Conservation (phyloP, 768 basidiomycete genomes). For the Agrocybe pediades region DNA sequence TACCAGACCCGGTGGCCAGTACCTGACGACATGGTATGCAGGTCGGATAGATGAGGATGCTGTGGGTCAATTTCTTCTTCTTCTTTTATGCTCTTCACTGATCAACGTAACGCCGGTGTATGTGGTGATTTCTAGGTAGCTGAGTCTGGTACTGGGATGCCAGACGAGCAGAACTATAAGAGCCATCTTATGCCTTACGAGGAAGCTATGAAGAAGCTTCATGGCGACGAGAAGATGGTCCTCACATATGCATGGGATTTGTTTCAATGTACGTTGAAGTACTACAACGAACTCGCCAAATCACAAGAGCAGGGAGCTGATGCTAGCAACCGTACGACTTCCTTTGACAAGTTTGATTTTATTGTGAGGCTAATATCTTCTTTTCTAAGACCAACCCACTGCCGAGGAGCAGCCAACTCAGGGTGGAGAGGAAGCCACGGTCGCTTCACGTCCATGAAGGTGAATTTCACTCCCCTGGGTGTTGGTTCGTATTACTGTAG, state of each 20-base stretch:
- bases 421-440: no score
- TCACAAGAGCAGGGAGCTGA: no score
- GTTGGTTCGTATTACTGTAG: no score
- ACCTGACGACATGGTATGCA: conserved; percentile 58
- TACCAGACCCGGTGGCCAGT: conserved; percentile 43
- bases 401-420: no score
- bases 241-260: conserved; percentile 40
- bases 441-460: no score
- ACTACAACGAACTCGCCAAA: not conserved
- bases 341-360: no score
- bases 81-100: not conserved
- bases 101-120: not conserved
- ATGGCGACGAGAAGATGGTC: conserved; percentile 30
- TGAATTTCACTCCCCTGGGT: no score
- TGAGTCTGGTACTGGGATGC: conserved; percentile 56
- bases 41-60: conserved; percentile 54
- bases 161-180: conserved; percentile 52
- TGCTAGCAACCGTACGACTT: no score
- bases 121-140: conserved; percentile 34
- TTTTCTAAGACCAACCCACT: no score
- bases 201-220: conserved; percentile 40
- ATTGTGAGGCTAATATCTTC: no score
- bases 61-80: conserved; percentile 32
- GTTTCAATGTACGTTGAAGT: conserved; percentile 26
- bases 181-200: conserved; percentile 44